A percentile compares a stretch with the other conserved stretches of the same genome.
phyloP scores from a whole-genome alignment of 73 alveolate species.

The Tetrahymena borealis region DNA sequence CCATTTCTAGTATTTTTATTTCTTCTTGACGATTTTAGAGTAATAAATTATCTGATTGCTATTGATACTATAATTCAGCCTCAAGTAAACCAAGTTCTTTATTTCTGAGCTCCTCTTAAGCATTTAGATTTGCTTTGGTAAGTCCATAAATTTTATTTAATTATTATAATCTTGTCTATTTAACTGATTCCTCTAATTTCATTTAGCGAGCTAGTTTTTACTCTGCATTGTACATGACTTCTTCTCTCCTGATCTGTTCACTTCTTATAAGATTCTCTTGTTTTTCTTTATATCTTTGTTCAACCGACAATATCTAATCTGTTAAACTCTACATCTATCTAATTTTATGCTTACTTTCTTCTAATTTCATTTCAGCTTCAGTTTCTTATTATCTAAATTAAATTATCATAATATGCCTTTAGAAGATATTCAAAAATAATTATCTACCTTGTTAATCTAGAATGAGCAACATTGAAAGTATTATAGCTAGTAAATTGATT shows the following conservation, averaged over 20 bases:
- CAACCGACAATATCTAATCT: background rate
- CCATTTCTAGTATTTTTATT: background rate
- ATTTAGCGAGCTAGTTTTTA: background rate
- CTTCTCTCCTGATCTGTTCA: background rate
- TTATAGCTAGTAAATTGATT: background rate
- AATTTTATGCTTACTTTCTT: background rate
- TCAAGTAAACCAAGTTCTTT: background rate
- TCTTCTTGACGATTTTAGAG: background rate
- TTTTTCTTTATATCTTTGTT: background rate
- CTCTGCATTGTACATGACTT: background rate
- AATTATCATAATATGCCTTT: too few species aligned
- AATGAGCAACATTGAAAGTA: background rate
- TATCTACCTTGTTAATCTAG: background rate
- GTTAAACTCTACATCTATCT: background rate
- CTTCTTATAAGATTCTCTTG: background rate
- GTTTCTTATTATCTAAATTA: background rate
- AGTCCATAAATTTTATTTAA: background rate
- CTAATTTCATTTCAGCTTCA: background rate
- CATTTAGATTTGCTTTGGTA: background rate
- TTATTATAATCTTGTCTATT: background rate
- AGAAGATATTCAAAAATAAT: too few species aligned
- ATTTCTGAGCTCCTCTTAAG: background rate
- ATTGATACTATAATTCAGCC: background rate
- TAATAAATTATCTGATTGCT: background rate
- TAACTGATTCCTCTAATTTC: background rate